phyloP scores from a whole-genome alignment of 192 early-diverging fungal species.

The Backusella morwellensis region DNA sequence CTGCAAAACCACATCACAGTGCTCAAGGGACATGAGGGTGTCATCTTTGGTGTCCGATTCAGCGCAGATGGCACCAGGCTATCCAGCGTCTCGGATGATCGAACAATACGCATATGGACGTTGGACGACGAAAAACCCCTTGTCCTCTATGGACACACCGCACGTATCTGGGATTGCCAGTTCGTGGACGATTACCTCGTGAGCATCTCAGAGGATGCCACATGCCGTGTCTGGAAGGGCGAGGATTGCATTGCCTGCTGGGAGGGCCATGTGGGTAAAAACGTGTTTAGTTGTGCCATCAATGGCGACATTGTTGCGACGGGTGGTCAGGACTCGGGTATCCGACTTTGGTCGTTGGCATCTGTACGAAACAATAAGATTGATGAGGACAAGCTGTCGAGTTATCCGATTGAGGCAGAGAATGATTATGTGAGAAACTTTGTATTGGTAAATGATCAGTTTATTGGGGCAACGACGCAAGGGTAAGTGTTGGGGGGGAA shows the following conservation, averaged over 20 bases:
- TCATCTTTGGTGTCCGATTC: conserved; percentile 75
- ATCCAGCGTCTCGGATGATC: conserved; percentile 80
- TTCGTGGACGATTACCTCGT: conserved; percentile 56
- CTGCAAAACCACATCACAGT: conserved; percentile 36
- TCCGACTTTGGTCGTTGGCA: conserved; percentile 68
- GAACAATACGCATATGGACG: conserved; percentile 77
- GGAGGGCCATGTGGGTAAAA: conserved; percentile 79
- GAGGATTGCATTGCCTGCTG: conserved; percentile 65
- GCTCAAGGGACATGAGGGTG: conserved; percentile 65
- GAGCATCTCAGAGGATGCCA: conserved; percentile 78
- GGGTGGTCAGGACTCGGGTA: conserved; percentile 80
- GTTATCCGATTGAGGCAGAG: conserved; percentile 14
- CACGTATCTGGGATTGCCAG: conserved; percentile 81
- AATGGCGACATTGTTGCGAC: conserved; percentile 57
- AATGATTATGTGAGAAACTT: conserved; percentile 52
- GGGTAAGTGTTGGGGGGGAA: conserved; percentile 14
- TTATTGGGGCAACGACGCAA: conserved; percentile 42
- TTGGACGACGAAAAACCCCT: conserved; percentile 16
- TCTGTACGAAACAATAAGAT: conserved; percentile 50
- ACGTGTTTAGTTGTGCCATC: conserved; percentile 78
- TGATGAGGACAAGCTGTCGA: conserved; percentile 40
- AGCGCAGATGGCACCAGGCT: conserved; percentile 55
- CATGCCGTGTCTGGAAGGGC: conserved; percentile 75
- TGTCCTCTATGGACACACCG: conserved; percentile 70
- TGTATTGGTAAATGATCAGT: conserved; percentile 33